Evolutionary conservation across 306 rosid species (phyloP), one percentile per base, ranked within the genome.

Genomic region (Luffa acutangula): DNA sequence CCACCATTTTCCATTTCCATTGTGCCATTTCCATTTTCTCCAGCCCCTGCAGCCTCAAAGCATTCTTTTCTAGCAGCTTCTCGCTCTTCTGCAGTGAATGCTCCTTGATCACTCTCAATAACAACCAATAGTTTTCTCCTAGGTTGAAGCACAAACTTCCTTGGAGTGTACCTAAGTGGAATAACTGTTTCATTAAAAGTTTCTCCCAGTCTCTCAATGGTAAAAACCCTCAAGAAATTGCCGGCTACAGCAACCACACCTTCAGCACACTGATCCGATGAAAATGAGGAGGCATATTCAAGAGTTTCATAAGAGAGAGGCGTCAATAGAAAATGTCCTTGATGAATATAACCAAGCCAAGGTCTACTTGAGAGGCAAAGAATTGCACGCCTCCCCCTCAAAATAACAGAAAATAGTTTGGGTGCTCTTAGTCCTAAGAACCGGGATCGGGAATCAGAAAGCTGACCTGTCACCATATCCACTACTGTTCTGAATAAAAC

Each of bases 391-490:
- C 87, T 93, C 64, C 97, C 99, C 82, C 99, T 86, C 75, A 93
- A 86, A 78, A 85, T 58, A 33, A 95, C 82, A 34, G 97, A 89
- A 83, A 95, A 95, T 33, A 93, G 87, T 80, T 95, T 93, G 14
- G 97, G 99, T n/a, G 97, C 91, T 87, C 97, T 95, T 83, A 95
- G 85, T 76, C 99, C 97, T 77, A 95, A 91, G 91, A 95, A 95
- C 51, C 99, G 88, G 45, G 97, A 93, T 34, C 94, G 93, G 3
- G 99, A 90, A 86, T 93, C 99, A 78, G 99, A 95, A 71, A 95
- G 93, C 85, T 91, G 97, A 74, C 99, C 99, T 10, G 99, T 95
- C 87, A 95, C 97, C 99, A 95, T 95, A 82, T 95, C 99, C 79
- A 95, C 99, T 48, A 93, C 97, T 69, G 97, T 93, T 85, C 99